These are phyloP conservation scores for Neoarthrinium moseri DNA, from an alignment of 2,329 filamentous ascomycete genomes.

Conservation along the genomic window DNA sequence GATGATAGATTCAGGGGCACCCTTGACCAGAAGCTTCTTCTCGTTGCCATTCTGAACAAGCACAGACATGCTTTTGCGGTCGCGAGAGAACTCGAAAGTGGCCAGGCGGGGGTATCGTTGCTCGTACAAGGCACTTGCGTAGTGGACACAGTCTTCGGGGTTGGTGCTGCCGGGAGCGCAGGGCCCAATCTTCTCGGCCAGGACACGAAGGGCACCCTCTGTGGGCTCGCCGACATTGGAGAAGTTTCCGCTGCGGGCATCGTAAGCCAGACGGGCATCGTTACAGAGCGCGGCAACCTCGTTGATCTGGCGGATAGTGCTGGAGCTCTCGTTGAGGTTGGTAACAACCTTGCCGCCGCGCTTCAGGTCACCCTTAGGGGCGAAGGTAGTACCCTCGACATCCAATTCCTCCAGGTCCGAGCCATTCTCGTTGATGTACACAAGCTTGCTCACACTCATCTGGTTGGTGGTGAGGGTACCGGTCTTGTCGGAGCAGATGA, in stretches of 20 bases:
- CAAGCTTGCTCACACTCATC: slow-evolving; percentile 96
- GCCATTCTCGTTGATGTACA: slow-evolving; percentile 75
- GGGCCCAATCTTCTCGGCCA: slow-evolving; percentile 94
- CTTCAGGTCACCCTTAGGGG: slow-evolving; percentile 74
- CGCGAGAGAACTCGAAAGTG: slow-evolving; percentile 95
- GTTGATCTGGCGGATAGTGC: slow-evolving; percentile 76
- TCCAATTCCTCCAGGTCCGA: slow-evolving; percentile 79
- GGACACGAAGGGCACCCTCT: slow-evolving; percentile 84
- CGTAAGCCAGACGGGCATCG: slow-evolving; percentile 79
- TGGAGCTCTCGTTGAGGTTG: slow-evolving; percentile 68
- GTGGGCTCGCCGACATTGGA: slow-evolving; percentile 91
- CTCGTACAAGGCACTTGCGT: slow-evolving; percentile 84
- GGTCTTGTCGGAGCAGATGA: slow-evolving; percentile 99
- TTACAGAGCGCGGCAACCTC: slow-evolving; percentile 81
- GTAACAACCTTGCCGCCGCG: slow-evolving; percentile 66
- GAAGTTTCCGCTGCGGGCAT: slow-evolving; percentile 71
- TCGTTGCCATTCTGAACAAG: slow-evolving; percentile 69
- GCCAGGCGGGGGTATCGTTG: slow-evolving; percentile 70
- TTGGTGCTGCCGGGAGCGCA: slow-evolving; percentile 56
- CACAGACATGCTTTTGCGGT: slow-evolving; percentile 99
- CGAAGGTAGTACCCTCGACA: slow-evolving; percentile 90
- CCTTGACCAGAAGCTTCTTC: slow-evolving; percentile 90
- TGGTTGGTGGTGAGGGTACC: slow-evolving; percentile 98
- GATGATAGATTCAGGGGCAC: slow-evolving; percentile 90
- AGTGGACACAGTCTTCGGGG: slow-evolving; percentile 69